phyloP scores from a whole-genome alignment of 139 green algal genomes.

The Chlorokybus atmophyticus region DNA sequence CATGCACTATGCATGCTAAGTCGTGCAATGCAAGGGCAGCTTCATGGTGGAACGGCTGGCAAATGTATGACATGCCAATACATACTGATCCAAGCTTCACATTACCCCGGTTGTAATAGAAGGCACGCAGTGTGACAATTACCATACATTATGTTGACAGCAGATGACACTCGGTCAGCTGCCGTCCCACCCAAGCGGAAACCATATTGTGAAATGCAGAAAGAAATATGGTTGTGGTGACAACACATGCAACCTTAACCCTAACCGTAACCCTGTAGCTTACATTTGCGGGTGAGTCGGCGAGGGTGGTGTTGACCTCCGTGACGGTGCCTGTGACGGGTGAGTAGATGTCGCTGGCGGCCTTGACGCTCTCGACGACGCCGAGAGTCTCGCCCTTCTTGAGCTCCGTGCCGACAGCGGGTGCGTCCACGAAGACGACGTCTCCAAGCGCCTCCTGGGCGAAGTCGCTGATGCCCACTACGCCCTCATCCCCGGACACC shows the following conservation, averaged over 20 bases:
- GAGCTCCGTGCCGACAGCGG: conserved; percentile 76
- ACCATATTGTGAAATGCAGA: background rate
- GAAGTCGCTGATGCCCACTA: conserved; percentile 89
- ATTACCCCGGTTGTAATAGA: too few relatives aligned
- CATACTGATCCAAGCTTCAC: too few relatives aligned
- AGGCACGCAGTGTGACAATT: background rate
- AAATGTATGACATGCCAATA: too few relatives aligned
- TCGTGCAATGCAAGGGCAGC: too few relatives aligned
- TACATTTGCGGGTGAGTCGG: conserved; percentile 63
- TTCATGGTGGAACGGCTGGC: too few relatives aligned
- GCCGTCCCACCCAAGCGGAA: background rate
- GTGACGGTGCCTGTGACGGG: conserved; percentile 78
- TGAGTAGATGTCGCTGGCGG: conserved; percentile 85
- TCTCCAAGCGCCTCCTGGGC: conserved; percentile 83
- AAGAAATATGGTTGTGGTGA: background rate
- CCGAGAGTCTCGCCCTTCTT: conserved; percentile 75
- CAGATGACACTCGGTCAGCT: background rate
- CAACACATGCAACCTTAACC: background rate
- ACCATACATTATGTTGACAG: background rate
- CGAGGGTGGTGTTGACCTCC: conserved; percentile 63
- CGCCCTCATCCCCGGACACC: conserved; percentile 66
- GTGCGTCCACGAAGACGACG: conserved; percentile 94
- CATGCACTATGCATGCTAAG: too few relatives aligned
- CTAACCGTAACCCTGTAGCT: background rate
- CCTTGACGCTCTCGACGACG: conserved; percentile 98